Evolutionary conservation across 305 asterid genomes (phyloP).

Genomic region (Stenogyne calaminthoides): DNA sequence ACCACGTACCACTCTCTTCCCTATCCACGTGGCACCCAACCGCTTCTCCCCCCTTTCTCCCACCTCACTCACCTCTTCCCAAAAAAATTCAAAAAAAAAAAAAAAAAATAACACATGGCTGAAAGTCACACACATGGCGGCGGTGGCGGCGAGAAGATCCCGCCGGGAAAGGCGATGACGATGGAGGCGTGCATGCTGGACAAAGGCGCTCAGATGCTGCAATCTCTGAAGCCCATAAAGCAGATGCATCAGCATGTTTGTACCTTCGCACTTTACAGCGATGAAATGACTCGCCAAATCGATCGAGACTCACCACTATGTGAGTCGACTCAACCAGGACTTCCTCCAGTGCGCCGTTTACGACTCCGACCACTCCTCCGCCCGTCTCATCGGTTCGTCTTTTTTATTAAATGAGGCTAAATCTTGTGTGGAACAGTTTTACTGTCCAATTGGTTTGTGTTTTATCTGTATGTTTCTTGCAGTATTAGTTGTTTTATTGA

Average conservation of each 20-base stretch:
- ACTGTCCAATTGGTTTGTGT: too few relatives aligned
- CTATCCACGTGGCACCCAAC: constrained; percentile 29
- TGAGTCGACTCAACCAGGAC: constrained; percentile 59
- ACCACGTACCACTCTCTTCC: too few relatives aligned
- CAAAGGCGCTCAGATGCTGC: constrained; percentile 70
- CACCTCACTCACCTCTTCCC: not conserved
- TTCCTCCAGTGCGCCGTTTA: constrained; percentile 90
- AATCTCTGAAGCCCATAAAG: constrained; percentile 69
- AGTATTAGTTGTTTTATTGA: too few relatives aligned
- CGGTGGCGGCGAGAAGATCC: constrained; percentile 31
- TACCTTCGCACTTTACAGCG: constrained; percentile 74
- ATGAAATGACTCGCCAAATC: constrained; percentile 83
- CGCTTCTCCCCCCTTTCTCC: not conserved
- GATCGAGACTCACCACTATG: constrained; percentile 80
- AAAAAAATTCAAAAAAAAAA: not conserved
- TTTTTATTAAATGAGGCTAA: not conserved
- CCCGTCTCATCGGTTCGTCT: constrained; percentile 65
- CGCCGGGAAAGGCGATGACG: constrained; percentile 70
- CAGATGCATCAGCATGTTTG: constrained; percentile 75
- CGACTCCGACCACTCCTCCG: constrained; percentile 63
- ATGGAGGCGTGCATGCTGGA: constrained; percentile 61
- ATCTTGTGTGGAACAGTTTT: too few relatives aligned
- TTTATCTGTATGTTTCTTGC: too few relatives aligned
- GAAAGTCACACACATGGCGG: constrained; percentile 39
- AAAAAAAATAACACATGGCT: constrained; percentile 33